These are phyloP conservation scores for Hippophae rhamnoides DNA, from an alignment of 306 rosid genomes.

Conservation along the genomic window DNA sequence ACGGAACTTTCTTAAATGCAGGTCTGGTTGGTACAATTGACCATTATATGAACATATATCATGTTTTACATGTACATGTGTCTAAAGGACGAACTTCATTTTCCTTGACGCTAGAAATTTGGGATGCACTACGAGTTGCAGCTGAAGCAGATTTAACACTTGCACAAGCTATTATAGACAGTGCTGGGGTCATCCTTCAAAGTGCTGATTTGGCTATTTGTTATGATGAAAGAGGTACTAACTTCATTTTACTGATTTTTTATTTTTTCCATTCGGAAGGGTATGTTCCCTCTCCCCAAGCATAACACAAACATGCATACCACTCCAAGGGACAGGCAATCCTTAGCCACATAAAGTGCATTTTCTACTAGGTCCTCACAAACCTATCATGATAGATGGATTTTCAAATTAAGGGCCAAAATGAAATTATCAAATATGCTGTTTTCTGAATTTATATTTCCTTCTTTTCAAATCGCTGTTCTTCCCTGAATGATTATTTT, in stretches of 20 bases:
- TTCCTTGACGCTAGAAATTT: slow-evolving; percentile 60
- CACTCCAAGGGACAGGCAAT: too few species aligned
- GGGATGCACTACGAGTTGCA: slow-evolving; percentile 99
- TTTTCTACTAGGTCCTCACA: too few species aligned
- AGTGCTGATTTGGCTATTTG: slow-evolving; percentile 89
- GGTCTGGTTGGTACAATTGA: too few species aligned
- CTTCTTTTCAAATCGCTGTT: not conserved
- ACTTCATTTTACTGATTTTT: slow-evolving; percentile 10
- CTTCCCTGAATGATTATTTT: slow-evolving; percentile 11
- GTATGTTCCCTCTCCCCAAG: not conserved
- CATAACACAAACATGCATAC: not conserved
- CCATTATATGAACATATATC: too few species aligned
- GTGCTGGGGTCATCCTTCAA: slow-evolving; percentile 97
- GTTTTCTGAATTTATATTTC: slow-evolving; percentile 11
- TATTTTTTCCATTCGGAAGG: not conserved
- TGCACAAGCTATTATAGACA: slow-evolving; percentile 88
- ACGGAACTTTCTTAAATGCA: too few species aligned
- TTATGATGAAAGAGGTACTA: slow-evolving; percentile 92
- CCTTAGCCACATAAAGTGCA: too few species aligned
- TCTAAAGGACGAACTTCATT: slow-evolving; percentile 22
- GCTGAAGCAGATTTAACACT: slow-evolving; percentile 84
- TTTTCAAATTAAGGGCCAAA: too few species aligned
- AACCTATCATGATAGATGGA: too few species aligned
- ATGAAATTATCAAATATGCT: too few species aligned
- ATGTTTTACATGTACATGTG: not conserved